Percentiles rank a stretch among this genome's conserved stretches.
Conservation (phyloP, 306 rosid genomes). For the Acacia confusa region DNA sequence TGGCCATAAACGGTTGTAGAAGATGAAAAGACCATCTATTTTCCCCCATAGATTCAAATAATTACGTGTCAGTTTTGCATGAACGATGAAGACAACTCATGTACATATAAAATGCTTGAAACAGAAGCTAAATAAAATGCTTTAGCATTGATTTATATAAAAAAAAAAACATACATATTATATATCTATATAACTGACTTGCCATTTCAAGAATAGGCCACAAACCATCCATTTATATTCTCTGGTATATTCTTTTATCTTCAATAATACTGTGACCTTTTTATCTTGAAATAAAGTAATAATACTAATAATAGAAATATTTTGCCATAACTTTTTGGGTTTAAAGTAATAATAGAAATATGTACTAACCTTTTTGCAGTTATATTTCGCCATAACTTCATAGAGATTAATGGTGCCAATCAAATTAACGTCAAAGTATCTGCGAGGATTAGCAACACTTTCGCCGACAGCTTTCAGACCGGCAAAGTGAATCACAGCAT, state of each 20-base stretch:
- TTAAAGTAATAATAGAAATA: background rate
- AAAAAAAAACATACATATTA: background rate
- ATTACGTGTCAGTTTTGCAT: background rate
- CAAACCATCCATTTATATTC: background rate
- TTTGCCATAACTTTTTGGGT: too few relatives aligned
- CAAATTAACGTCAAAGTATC: conserved; percentile 72
- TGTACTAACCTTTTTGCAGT: conserved; percentile 70
- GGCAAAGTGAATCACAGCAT: conserved; percentile 92
- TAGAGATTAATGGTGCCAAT: conserved; percentile 85
- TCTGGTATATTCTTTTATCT: background rate
- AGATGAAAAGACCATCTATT: conserved; percentile 91
- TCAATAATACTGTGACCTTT: too few relatives aligned
- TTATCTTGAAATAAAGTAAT: too few relatives aligned
- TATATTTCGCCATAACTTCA: conserved; percentile 72
- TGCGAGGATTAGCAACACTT: conserved; percentile 71
- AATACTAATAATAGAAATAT: too few relatives aligned
- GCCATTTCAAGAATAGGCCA: background rate
- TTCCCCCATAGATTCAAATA: background rate
- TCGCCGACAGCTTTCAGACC: conserved; percentile 90
- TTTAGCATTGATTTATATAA: background rate
- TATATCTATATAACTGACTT: too few relatives aligned
- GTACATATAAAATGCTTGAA: background rate
- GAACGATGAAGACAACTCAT: background rate
- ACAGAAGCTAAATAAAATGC: background rate
- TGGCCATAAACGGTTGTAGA: conserved; percentile 95